Conservation (phyloP, 345 rosid genomes). For the Geranium rotundifolium region DNA sequence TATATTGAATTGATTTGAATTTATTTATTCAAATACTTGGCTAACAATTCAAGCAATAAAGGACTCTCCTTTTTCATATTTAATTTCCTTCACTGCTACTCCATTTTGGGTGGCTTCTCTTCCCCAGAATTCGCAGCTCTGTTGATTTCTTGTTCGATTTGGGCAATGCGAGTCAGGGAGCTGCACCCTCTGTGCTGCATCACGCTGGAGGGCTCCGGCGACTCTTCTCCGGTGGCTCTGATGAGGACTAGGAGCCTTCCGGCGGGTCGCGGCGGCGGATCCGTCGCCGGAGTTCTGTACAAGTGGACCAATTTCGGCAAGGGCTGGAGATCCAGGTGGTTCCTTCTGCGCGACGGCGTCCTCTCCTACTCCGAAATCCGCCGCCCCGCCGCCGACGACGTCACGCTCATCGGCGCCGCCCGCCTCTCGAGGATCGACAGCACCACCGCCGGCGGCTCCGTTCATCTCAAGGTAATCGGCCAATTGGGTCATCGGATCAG, state of each 20-base stretch:
- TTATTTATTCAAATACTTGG: not conserved
- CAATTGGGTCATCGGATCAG: not conserved
- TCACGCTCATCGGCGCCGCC: slow-evolving; percentile 61
- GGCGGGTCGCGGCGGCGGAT: slow-evolving; percentile 31
- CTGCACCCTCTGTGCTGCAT: slow-evolving; percentile 93
- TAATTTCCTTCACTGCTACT: not conserved
- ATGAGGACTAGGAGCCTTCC: slow-evolving; percentile 61
- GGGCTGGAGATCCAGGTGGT: slow-evolving; percentile 99
- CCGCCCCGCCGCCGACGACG: slow-evolving; percentile 40
- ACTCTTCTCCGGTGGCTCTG: slow-evolving; percentile 27
- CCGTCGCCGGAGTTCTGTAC: slow-evolving; percentile 71
- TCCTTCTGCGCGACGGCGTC: slow-evolving; percentile 62
- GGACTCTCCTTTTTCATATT: not conserved
- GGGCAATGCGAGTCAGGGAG: slow-evolving; percentile 77
- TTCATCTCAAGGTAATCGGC: slow-evolving; percentile 61
- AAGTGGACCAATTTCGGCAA: slow-evolving; percentile 99
- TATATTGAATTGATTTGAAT: too few relatives aligned
- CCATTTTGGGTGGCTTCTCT: not conserved
- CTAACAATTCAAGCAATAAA: not conserved
- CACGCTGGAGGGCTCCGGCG: slow-evolving; percentile 54
- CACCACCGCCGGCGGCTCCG: slow-evolving; percentile 63
- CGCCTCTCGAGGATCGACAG: slow-evolving; percentile 49
- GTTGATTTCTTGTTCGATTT: not conserved
- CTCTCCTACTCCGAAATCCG: slow-evolving; percentile 78
- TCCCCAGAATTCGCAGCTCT: not conserved